phyloP scores from a whole-genome alignment of 495 filamentous ascomycete genomes.

The Elaphomyces granulatus region DNA sequence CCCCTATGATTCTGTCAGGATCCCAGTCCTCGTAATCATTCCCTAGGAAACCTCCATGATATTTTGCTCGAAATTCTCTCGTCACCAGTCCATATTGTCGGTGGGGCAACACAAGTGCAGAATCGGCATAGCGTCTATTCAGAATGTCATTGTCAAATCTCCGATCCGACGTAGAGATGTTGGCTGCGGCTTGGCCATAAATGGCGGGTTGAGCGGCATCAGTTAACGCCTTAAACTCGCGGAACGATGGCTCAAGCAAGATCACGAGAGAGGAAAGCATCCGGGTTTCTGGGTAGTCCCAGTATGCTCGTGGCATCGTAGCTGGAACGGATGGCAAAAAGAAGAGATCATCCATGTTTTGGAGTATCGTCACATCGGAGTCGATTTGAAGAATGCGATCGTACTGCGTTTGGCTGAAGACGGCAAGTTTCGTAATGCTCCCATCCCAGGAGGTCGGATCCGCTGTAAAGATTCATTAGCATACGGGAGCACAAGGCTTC shows the following conservation, averaged over 20 bases:
- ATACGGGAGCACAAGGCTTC: no score
- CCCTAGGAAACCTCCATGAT: slow-evolving; percentile 50
- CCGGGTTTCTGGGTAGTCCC: slow-evolving; percentile 40
- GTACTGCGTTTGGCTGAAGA: slow-evolving; percentile 57
- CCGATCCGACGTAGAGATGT: slow-evolving; percentile 5
- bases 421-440: slow-evolving; percentile 54
- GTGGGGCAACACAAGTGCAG: slow-evolving; percentile 61
- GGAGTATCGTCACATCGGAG: slow-evolving; percentile 48
- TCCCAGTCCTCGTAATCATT: slow-evolving; percentile 53
- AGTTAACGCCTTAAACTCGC: slow-evolving; percentile 39
- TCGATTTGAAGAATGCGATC: slow-evolving; percentile 54
- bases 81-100: slow-evolving; percentile 54
- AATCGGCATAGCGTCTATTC: slow-evolving; percentile 52
- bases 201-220: slow-evolving; percentile 18
- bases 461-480: slow-evolving; percentile 2
- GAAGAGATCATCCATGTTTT: slow-evolving; percentile 61
- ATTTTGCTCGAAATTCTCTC: slow-evolving; percentile 50
- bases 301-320: slow-evolving; percentile 60
- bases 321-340: slow-evolving; percentile 44
- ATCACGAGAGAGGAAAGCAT: slow-evolving; percentile 48
- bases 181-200: slow-evolving; percentile 27
- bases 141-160: slow-evolving; percentile 61
- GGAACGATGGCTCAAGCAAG: slow-evolving; percentile 45
- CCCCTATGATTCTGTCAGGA: slow-evolving; percentile 41
- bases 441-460: slow-evolving; percentile 38